Conservation (phyloP, 192 early-diverging fungal genomes). For the Lunasporangiospora selenospora region DNA sequence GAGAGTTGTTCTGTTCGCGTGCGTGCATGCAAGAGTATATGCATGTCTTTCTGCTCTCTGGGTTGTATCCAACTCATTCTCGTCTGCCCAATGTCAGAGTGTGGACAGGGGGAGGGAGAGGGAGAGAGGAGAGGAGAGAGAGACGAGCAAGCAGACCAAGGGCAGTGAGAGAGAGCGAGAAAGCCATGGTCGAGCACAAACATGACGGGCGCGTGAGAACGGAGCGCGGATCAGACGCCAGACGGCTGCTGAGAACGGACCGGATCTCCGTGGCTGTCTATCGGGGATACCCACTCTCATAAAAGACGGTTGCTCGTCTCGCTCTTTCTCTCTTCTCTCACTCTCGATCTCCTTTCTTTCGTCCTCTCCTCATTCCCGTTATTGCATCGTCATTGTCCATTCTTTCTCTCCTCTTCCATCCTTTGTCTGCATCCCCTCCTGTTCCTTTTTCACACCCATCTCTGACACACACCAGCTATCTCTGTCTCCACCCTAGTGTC, state of each 20-base stretch:
- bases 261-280: background rate
- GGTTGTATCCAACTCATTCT: background rate
- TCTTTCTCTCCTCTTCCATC: background rate
- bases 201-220: background rate
- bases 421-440: too few relatives aligned
- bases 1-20: too few relatives aligned
- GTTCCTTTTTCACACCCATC: background rate
- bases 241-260: background rate
- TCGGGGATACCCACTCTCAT: background rate
- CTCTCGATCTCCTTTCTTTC: background rate
- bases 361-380: too few relatives aligned
- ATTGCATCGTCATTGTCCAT: background rate
- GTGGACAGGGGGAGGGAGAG: too few relatives aligned
- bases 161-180: too few relatives aligned
- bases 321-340: background rate
- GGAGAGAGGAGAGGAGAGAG: too few relatives aligned
- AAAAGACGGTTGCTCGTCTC: background rate
- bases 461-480: background rate
- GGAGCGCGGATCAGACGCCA: slow-evolving; percentile 2
- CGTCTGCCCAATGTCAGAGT: background rate
- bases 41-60: background rate
- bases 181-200: background rate
- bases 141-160: too few relatives aligned
- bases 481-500: background rate
- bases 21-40: slow-evolving; percentile 1